Conservation (phyloP, 805 yeast species). For the Candida boidinii region DNA sequence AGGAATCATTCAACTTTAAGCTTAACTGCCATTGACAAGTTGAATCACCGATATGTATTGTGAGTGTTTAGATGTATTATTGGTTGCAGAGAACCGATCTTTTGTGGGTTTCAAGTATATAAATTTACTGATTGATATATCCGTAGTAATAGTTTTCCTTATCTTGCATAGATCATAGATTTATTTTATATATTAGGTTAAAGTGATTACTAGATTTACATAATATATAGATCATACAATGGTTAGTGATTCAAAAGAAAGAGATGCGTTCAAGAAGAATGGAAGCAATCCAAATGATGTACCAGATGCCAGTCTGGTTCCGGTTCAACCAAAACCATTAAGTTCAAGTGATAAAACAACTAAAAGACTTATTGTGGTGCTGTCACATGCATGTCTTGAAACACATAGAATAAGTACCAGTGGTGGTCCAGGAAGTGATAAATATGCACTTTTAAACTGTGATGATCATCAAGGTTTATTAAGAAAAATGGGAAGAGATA, state of each 20-base stretch:
- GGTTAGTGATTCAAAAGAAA: slow-evolving; percentile 41
- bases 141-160: too few species aligned
- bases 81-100: too few species aligned
- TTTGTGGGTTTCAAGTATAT: too few species aligned
- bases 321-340: slow-evolving; percentile 75
- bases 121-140: too few species aligned
- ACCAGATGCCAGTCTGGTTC: slow-evolving; percentile 65
- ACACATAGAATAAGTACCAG: slow-evolving; percentile 78
- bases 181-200: slow-evolving; percentile 4
- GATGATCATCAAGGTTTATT: slow-evolving; percentile 96
- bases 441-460: slow-evolving; percentile 89
- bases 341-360: slow-evolving; percentile 81
- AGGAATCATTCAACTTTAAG: too few species aligned
- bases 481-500: slow-evolving; percentile 94
- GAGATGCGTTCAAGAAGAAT: slow-evolving; percentile 29
- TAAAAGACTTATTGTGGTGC: slow-evolving; percentile 85
- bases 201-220: too few species aligned
- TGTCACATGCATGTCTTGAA: slow-evolving; percentile 92
- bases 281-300: slow-evolving; percentile 18
- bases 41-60: too few species aligned
- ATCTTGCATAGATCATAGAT: too few species aligned
- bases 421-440: slow-evolving; percentile 76
- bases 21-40: too few species aligned
- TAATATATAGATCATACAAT: slow-evolving; percentile 20
- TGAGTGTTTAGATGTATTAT: too few species aligned